A percentile compares a stretch with the other conserved stretches of the same genome.
Conservation (phyloP, 345 rosid genomes). For the Zanthoxylum bungeanum region DNA sequence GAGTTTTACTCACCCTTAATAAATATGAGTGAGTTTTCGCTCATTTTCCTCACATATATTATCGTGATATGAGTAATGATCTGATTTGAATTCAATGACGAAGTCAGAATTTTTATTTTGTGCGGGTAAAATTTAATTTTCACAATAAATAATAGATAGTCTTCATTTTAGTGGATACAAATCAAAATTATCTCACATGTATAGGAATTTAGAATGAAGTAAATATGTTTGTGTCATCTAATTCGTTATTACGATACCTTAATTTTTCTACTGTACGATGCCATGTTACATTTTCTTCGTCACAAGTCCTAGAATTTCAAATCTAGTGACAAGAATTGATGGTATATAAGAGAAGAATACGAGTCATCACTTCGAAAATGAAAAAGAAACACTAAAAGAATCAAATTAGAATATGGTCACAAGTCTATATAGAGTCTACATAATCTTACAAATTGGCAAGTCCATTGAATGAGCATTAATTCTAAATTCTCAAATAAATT, state of each 20-base stretch:
- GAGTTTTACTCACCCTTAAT: too few relatives aligned
- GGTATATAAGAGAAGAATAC: neutral
- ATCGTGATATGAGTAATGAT: too few relatives aligned
- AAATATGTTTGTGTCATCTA: too few relatives aligned
- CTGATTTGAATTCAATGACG: too few relatives aligned
- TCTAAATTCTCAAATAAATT: neutral
- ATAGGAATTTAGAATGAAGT: too few relatives aligned
- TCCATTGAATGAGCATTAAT: conserved; percentile 1
- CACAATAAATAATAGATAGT: too few relatives aligned
- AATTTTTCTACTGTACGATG: neutral
- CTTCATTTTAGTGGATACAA: too few relatives aligned
- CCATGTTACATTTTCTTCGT: neutral
- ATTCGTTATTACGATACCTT: neutral
- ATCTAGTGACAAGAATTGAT: neutral
- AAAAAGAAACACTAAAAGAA: neutral
- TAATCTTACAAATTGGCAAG: conserved; percentile 1
- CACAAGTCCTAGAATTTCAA: neutral
- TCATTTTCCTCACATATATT: too few relatives aligned
- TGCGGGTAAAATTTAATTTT: too few relatives aligned
- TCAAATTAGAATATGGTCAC: neutral
- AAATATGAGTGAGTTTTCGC: too few relatives aligned
- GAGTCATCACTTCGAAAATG: neutral
- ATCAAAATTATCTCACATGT: too few relatives aligned
- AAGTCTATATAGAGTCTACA: neutral
- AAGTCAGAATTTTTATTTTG: too few relatives aligned